phyloP scores from a whole-genome alignment of 2,329 filamentous ascomycete species.

The Colletotrichum siamense region DNA sequence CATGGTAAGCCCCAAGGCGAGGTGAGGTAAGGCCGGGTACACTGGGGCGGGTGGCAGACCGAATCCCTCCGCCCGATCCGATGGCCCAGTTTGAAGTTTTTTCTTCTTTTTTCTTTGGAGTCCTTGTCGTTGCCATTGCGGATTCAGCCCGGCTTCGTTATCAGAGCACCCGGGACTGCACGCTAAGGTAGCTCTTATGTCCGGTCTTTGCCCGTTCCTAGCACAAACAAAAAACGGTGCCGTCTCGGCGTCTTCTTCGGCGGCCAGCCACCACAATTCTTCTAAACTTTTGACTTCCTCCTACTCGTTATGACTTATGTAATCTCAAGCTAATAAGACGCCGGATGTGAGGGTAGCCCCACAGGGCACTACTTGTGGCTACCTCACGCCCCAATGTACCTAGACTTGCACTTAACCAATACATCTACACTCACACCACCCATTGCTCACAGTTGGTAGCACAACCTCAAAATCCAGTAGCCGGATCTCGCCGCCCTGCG shows the following conservation, averaged over 20 bases:
- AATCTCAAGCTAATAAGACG: not conserved
- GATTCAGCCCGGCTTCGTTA: not conserved
- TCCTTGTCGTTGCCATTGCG: not conserved
- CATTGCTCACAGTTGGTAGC: too few species aligned
- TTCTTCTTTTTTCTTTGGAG: not conserved
- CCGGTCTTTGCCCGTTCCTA: not conserved
- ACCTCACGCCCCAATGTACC: too few species aligned
- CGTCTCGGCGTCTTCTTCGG: not conserved
- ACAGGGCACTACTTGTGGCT: too few species aligned
- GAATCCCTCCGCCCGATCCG: constrained; percentile 9
- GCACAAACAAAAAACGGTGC: not conserved
- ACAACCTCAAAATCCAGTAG: too few species aligned
- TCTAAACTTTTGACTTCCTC: not conserved
- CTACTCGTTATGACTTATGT: not conserved
- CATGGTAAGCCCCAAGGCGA: not conserved
- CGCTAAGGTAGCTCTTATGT: not conserved
- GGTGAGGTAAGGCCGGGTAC: not conserved
- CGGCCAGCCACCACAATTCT: not conserved
- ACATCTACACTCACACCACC: too few species aligned
- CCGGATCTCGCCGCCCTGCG: fast-evolving
- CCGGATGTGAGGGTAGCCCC: not conserved
- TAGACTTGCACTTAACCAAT: too few species aligned
- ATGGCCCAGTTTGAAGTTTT: not conserved
- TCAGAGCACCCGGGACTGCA: not conserved
- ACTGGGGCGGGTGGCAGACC: not conserved